Conservation (phyloP, 495 filamentous ascomycete genomes). For the Neurospora intermedia region DNA sequence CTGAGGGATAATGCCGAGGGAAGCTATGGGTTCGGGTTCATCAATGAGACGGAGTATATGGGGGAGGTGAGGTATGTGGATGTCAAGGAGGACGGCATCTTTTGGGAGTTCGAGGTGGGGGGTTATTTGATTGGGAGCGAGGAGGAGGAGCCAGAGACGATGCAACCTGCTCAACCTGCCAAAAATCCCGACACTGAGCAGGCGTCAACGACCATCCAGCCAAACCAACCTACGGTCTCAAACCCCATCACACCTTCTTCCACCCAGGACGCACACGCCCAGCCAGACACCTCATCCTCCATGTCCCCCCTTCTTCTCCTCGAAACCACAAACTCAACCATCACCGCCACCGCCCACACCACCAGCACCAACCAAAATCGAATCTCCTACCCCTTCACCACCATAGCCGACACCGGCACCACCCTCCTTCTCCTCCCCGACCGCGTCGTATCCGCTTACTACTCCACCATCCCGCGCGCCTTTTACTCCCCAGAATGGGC, state of each 20-base stretch:
- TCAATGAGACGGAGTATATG: slow-evolving; percentile 47
- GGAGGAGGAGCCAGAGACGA: neutral
- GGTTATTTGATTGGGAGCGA: neutral
- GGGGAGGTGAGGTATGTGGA: slow-evolving; percentile 31
- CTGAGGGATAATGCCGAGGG: slow-evolving; percentile 48
- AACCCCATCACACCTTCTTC: slow-evolving; percentile 26
- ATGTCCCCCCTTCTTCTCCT: neutral
- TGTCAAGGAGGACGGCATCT: slow-evolving; percentile 24
- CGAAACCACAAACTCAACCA: neutral
- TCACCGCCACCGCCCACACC: neutral
- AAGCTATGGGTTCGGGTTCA: slow-evolving; percentile 58
- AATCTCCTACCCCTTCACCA: slow-evolving; percentile 23
- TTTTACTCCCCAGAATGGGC: slow-evolving; percentile 43
- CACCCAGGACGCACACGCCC: slow-evolving; percentile 42
- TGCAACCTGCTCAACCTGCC: neutral
- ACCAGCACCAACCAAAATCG: neutral
- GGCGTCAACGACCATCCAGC: neutral
- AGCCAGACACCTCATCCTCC: slow-evolving; percentile 23
- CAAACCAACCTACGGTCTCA: neutral
- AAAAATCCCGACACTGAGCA: neutral
- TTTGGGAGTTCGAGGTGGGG: slow-evolving; percentile 4
- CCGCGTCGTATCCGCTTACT: slow-evolving; percentile 48
- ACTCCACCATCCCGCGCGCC: slow-evolving; percentile 40
- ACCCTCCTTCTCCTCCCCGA: slow-evolving; percentile 50
- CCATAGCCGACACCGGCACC: slow-evolving; percentile 56